Evolutionary conservation across 768 basidiomycete species (phyloP).

Genomic region (Crepidotus variabilis): DNA sequence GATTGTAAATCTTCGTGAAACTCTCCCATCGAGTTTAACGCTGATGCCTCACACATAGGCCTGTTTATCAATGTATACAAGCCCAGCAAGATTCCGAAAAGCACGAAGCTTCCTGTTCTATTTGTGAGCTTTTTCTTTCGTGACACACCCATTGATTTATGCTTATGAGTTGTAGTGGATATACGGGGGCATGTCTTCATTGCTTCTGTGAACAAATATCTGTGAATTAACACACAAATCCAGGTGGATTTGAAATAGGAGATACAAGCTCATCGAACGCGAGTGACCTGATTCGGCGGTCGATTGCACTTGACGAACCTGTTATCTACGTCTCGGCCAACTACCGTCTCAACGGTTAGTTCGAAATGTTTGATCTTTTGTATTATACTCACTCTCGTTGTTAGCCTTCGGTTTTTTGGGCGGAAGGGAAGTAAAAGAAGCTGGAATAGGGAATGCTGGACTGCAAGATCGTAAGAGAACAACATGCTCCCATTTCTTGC

Average conservation of each 20-base stretch:
- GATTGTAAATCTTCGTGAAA: constrained; percentile 18
- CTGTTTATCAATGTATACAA: constrained; percentile 37
- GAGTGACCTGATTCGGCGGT: constrained; percentile 24
- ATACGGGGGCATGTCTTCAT: constrained; percentile 21
- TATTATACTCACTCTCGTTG: not conserved
- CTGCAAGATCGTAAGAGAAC: constrained; percentile 42
- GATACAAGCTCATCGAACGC: constrained; percentile 13
- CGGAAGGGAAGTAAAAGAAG: constrained; percentile 33
- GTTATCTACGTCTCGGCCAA: constrained; percentile 37
- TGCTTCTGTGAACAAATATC: not conserved
- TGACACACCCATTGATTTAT: constrained; percentile 11
- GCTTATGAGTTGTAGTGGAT: constrained; percentile 26
- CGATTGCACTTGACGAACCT: constrained; percentile 27
- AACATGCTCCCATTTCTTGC: not conserved
- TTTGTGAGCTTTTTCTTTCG: constrained; percentile 27
- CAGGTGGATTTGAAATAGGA: constrained; percentile 32
- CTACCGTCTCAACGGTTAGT: constrained; percentile 22
- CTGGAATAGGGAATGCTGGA: constrained; percentile 44
- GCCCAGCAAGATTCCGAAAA: constrained; percentile 21
- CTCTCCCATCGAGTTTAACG: not conserved
- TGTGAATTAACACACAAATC: constrained; percentile 11
- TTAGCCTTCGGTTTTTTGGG: constrained; percentile 38
- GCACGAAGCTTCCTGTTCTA: constrained; percentile 34
- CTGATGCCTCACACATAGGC: constrained; percentile 18
- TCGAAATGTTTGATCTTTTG: not conserved